Evolutionary conservation across 805 yeast genomes (phyloP).

Genomic region (Lachancea meyersii): DNA sequence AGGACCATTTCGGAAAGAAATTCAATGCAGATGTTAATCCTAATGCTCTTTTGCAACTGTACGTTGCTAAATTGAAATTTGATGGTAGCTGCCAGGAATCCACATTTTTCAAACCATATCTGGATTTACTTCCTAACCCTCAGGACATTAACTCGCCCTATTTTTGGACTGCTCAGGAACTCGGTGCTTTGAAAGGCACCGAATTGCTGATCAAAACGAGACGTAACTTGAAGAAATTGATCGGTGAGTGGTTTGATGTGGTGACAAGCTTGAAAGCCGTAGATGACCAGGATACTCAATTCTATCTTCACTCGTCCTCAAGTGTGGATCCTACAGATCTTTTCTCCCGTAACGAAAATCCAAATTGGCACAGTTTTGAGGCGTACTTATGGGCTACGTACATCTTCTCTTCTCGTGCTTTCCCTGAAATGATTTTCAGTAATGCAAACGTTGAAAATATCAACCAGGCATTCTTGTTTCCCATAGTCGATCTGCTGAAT

Average conservation of each 20-base stretch:
- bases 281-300: constrained; percentile 10
- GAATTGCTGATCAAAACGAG: constrained; percentile 56
- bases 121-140: constrained; percentile 43
- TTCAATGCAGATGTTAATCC: constrained; percentile 17
- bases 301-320: constrained; percentile 21
- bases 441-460: constrained; percentile 33
- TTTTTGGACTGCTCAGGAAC: constrained; percentile 54
- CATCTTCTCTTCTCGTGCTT: constrained; percentile 71
- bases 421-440: constrained; percentile 62
- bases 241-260: constrained; percentile 53
- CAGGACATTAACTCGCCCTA: constrained; percentile 52
- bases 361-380: constrained; percentile 56
- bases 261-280: constrained; percentile 20
- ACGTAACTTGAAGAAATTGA: constrained; percentile 38
- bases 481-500: constrained; percentile 73
- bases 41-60: constrained; percentile 34
- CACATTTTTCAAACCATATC: constrained; percentile 37
- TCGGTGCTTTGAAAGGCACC: constrained; percentile 53
- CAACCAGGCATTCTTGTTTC: constrained; percentile 63
- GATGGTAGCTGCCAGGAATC: constrained; percentile 22
- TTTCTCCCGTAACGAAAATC: constrained; percentile 17
- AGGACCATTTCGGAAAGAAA: constrained; percentile 21
- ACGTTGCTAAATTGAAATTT: constrained; percentile 40
- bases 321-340: constrained; percentile 14
- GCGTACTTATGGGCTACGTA: constrained; percentile 71